Conservation (phyloP, 345 rosid genomes). For the Aquilaria malaccensis region DNA sequence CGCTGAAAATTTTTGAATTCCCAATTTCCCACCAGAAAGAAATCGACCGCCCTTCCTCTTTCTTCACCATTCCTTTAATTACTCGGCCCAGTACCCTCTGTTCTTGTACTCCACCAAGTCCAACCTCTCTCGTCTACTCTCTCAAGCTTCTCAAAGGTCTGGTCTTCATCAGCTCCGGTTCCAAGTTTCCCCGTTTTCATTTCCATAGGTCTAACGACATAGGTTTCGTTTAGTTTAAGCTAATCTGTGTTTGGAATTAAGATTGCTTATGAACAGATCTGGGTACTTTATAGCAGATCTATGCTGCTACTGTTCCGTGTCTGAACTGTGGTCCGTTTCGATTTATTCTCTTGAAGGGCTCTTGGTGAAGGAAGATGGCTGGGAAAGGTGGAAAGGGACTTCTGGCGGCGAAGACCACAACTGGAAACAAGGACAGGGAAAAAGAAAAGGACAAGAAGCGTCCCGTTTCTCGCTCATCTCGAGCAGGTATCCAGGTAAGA, state of each 20-base stretch:
- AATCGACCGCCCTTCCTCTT: conserved; percentile 14
- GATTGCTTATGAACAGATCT: conserved; percentile 1
- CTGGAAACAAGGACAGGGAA: conserved; percentile 69
- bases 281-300: neutral
- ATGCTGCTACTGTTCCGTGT: neutral
- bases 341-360: neutral
- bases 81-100: neutral
- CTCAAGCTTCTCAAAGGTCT: neutral
- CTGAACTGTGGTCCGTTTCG: neutral
- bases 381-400: conserved; percentile 72
- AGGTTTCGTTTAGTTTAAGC: neutral
- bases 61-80: conserved; percentile 5
- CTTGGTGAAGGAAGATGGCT: conserved; percentile 44
- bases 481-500: conserved; percentile 86
- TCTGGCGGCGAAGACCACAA: conserved; percentile 55
- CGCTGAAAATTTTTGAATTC: conserved; percentile 16
- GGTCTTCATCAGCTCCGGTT: conserved; percentile 15
- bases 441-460: conserved; percentile 86
- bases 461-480: conserved; percentile 77
- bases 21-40: conserved; percentile 33
- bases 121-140: conserved; percentile 3
- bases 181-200: neutral
- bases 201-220: neutral
- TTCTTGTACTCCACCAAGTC: neutral
- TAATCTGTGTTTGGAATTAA: neutral